Base-by-base conservation (phyloP, 2,329 filamentous ascomycete species). In the Alternaria alternata region DNA sequence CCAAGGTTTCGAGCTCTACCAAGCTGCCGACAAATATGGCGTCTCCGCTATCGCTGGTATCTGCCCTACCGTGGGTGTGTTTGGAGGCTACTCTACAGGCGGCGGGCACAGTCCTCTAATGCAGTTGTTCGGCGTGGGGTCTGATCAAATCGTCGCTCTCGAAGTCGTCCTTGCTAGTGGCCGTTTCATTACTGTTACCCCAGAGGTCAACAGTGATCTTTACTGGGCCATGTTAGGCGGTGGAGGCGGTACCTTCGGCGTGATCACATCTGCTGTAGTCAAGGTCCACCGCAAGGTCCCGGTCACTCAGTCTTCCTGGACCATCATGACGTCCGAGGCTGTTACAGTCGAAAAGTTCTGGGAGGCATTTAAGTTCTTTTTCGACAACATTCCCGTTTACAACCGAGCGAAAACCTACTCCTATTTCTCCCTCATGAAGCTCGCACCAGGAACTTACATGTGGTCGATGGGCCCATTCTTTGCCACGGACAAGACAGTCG, bases 91-190 rank as follows among this genome's bases (percentile, higher is more conserved):
- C 64, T 68, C 74, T 22, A 67, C 71, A 2, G 85, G 83, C 2
- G 86, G 85, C 26, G 86, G 86, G 0, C 84, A 88, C 71, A 83
- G 81, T 12, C 84, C 85, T 2, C 66, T 88, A 34, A 82, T 82
- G 48, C 79, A 79, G 54, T 70, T 82, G 38, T 83, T 82, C 61
- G 75, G 75, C 28, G 61, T 76, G n/a, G 74, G 69, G 1, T 57
- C 73, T 8, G 74, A 81, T 51, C 77, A 76, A 41, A 71, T 81
- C 14, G 62, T 76, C 5, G 72, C 74, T 44, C 78, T 76, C 32
- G 75, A 82, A 55, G 67, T 75, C 4, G 73, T 76, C 1, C 69
- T 71, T 14, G 70, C 73, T 3, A 66, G 38, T 32, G 73, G 73
- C 8, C 62, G 63, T 16, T 72, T 73, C 46, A 58, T 73, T 6